Conservation (phyloP, 345 rosid species). For the Eutrema yunnanense region DNA sequence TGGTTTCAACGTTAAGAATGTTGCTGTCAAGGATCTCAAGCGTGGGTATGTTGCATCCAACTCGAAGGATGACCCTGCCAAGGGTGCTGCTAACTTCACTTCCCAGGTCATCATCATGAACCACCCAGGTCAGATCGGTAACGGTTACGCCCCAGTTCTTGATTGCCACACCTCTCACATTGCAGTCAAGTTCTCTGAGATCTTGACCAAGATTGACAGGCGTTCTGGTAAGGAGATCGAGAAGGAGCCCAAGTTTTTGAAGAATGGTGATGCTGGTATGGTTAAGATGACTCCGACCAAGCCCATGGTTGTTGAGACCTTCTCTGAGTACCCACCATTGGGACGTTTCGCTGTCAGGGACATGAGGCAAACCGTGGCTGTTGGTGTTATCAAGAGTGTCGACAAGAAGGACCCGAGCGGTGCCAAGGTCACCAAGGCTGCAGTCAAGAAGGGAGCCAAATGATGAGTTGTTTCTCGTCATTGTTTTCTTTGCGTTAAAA, state of each 20-base stretch:
- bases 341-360: slow-evolving; percentile 91
- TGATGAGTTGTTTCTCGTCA: slow-evolving; percentile 28
- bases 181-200: slow-evolving; percentile 8
- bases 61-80: slow-evolving; percentile 2
- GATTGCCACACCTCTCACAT: slow-evolving; percentile 2
- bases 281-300: slow-evolving; percentile 72
- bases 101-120: slow-evolving; percentile 5
- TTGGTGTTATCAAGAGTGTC: slow-evolving; percentile 76
- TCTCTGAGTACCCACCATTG: slow-evolving; percentile 72
- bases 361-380: slow-evolving; percentile 93
- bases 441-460: slow-evolving; percentile 79
- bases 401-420: slow-evolving; percentile 83
- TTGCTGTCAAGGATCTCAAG: slow-evolving; percentile 4
- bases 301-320: slow-evolving; percentile 94
- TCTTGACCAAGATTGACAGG: slow-evolving; percentile 1
- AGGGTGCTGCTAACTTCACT: neutral
- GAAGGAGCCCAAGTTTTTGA: slow-evolving; percentile 46
- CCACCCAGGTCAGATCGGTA: slow-evolving; percentile 3
- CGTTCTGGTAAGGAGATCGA: slow-evolving; percentile 1
- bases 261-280: slow-evolving; percentile 63
- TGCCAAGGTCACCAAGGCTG: slow-evolving; percentile 87
- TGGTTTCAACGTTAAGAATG: neutral
- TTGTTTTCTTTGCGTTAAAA: neutral
- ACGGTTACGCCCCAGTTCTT: neutral
- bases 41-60: slow-evolving; percentile 1